Evolutionary conservation across 208 protist species (phyloP).

Genomic region (Perkinsela sp.): DNA sequence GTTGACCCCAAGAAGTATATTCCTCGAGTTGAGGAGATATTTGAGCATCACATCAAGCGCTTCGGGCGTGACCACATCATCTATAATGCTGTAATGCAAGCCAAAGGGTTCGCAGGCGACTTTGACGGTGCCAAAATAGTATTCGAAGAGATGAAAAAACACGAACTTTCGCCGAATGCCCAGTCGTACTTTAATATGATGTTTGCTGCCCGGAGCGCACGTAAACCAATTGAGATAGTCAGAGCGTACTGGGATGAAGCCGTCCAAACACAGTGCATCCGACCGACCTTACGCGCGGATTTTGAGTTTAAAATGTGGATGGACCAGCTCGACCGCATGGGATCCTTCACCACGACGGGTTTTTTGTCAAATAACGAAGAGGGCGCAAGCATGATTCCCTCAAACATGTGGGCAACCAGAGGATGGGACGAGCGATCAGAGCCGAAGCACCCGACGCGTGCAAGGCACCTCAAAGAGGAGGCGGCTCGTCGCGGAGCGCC

Average conservation of each 20-base stretch:
- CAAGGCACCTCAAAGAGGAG: constrained; percentile 21
- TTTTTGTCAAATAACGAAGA: constrained; percentile 46
- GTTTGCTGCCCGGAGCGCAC: constrained; percentile 24
- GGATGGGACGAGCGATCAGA: constrained; percentile 42
- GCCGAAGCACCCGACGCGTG: constrained; percentile 35
- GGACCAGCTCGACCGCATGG: constrained; percentile 50
- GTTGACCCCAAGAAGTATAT: constrained; percentile 24
- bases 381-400: constrained; percentile 36
- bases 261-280: constrained; percentile 17
- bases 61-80: constrained; percentile 64
- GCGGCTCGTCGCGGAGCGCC: constrained; percentile 19
- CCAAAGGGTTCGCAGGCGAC: constrained; percentile 37
- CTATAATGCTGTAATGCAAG: constrained; percentile 68
- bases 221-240: constrained; percentile 16
- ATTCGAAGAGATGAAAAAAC: constrained; percentile 4
- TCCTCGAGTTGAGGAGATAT: constrained; percentile 27
- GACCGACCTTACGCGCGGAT: constrained; percentile 39
- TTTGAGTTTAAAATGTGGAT: constrained; percentile 65
- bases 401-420: constrained; percentile 55
- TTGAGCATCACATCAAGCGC: constrained; percentile 40
- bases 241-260: constrained; percentile 37
- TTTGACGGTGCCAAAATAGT: background rate
- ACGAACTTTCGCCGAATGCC: constrained; percentile 39
- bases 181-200: constrained; percentile 71
- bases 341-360: constrained; percentile 36